Evolutionary conservation across 1,284 basidiomycete species (phyloP).

Genomic region (Puccinia brachypodii): DNA sequence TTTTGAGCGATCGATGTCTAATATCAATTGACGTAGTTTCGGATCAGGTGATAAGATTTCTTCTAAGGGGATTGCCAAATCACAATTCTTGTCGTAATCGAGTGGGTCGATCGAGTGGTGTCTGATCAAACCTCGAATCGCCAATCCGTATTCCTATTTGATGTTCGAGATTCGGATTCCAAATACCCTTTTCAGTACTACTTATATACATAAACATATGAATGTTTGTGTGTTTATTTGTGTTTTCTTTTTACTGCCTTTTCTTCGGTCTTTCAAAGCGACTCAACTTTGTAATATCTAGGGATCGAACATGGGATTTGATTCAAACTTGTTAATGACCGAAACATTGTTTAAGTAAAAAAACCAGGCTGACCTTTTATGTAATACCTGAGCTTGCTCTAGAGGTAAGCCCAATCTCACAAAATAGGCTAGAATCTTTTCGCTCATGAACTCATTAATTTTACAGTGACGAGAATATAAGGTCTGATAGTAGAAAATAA

Average conservation of each 20-base stretch:
- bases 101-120: constrained; percentile 81
- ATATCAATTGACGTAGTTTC: constrained; percentile 66
- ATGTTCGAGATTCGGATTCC: neutral
- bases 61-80: constrained; percentile 78
- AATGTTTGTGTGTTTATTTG: neutral
- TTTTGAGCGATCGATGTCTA: constrained; percentile 75
- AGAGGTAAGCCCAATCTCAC: constrained; percentile 67
- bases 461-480: constrained; percentile 32
- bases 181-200: neutral
- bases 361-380: constrained; percentile 55
- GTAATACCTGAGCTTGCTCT: constrained; percentile 71
- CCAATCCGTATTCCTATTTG: constrained; percentile 67
- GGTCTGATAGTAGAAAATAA: constrained; percentile 19
- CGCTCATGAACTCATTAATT: constrained; percentile 35
- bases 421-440: constrained; percentile 67
- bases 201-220: too few species aligned
- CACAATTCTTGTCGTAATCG: constrained; percentile 81
- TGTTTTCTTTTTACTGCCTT: too few species aligned
- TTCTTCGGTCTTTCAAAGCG: too few species aligned
- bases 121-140: constrained; percentile 74
- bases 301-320: neutral
- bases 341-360: neutral
- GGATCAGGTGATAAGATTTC: constrained; percentile 72
- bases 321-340: neutral
- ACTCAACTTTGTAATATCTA: constrained; percentile 45